These are phyloP conservation scores for Corylus heterophylla DNA, from an alignment of 306 rosid genomes.

Conservation along the genomic window DNA sequence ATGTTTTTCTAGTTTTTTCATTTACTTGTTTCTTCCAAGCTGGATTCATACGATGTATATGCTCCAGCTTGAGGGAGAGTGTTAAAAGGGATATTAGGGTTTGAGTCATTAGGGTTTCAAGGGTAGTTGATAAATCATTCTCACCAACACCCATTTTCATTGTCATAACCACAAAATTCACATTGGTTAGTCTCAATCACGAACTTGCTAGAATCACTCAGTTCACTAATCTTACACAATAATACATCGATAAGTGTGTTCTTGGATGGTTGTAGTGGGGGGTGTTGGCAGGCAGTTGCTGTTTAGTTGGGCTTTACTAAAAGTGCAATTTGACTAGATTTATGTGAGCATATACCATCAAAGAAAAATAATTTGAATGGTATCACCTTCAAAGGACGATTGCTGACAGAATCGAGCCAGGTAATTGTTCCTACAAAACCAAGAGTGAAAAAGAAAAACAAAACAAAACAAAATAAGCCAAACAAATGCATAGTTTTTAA, in stretches of 20 bases:
- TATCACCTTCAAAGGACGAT: slow-evolving; percentile 84
- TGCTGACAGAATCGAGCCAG: slow-evolving; percentile 94
- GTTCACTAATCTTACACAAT: not conserved
- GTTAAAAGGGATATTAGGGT: too few species aligned
- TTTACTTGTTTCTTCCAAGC: too few species aligned
- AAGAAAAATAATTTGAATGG: slow-evolving; percentile 6
- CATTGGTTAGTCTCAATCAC: not conserved
- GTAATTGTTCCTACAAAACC: slow-evolving; percentile 66
- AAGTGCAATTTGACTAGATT: not conserved
- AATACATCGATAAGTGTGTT: not conserved
- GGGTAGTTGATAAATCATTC: not conserved
- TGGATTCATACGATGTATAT: too few species aligned
- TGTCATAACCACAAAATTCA: not conserved
- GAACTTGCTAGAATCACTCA: not conserved
- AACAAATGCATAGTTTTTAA: slow-evolving; percentile 11
- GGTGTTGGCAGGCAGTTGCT: not conserved
- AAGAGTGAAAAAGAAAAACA: slow-evolving; percentile 14
- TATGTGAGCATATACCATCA: not conserved
- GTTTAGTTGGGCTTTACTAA: not conserved
- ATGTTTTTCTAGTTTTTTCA: too few species aligned
- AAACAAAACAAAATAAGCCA: not conserved
- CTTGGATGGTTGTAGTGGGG: too few species aligned
- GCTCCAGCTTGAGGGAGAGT: too few species aligned
- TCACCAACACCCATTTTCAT: not conserved
- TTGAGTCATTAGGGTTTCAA: too few species aligned